Base-by-base conservation (phyloP, 805 yeast genomes). In the Lipomyces kockii region DNA sequence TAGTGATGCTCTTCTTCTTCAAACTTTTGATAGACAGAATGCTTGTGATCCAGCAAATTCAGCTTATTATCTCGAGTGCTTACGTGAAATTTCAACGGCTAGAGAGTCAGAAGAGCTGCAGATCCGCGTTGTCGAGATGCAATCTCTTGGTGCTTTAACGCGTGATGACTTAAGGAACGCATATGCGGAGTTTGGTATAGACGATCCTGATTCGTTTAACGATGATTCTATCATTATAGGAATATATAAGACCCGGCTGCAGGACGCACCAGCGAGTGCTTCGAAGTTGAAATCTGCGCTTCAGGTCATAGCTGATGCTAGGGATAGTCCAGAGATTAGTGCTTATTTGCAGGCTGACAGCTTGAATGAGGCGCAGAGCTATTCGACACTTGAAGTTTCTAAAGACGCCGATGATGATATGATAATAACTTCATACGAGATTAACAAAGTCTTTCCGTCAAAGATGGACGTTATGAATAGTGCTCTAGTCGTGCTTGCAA, bases 361-460 rank as follows among this genome's bases (percentile, higher is more conserved):
- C 2, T 73, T 84, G 62, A 78, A 81, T n/a, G 61, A 81, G 6
- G 73, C 73, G 0, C 83, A 83, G 59, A 90, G 92, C 0, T 88
- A 86, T 71, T 77, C 79, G 0, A 73, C 78, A 0, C 76, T 89
- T 39, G 89, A 84, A 11, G 81, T 86, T 20, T 83, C 82, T 62
- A 81, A 82, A 0, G 77, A 81, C 0, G 85, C 87, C 14, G 89
- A 85, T 66, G 91, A 88, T 74, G 95, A 90, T 69, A 86, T 90
- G 56, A 84, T 91, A 2, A 82, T 87, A 35, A 89, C 96, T 0
- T 93, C 96, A 0, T 90, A 86, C 74, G 87, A 89, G 65, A 81
- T 89, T 55, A 87, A 87, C 67, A 84, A 85, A 54, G 96, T 90
- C 65, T 12, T 34, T n/a, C 69, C 69, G 22, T 65, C 52, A 11